phyloP scores from a whole-genome alignment of 2,329 filamentous ascomycete genomes.

The Colletotrichum sidae region DNA sequence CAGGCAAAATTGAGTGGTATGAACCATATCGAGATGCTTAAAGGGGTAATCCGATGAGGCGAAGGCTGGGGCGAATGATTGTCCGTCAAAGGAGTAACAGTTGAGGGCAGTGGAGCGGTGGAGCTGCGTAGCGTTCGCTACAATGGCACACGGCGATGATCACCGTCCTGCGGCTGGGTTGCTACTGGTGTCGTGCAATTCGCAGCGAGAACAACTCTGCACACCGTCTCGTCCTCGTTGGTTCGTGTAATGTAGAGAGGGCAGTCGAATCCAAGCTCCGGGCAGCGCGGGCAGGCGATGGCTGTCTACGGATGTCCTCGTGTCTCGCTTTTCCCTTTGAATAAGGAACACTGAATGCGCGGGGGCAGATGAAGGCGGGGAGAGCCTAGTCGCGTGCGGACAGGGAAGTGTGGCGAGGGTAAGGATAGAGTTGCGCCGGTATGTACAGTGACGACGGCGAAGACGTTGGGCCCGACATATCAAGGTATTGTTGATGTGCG shows the following conservation, averaged over 20 bases:
- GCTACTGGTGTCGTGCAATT: background rate
- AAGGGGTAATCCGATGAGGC: constrained; percentile 15
- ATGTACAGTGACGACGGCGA: constrained; percentile 26
- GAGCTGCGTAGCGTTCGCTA: constrained; percentile 8
- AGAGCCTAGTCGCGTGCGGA: constrained; percentile 22
- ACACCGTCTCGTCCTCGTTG: no score
- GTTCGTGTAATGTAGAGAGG: no score
- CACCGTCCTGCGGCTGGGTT: constrained; percentile 21
- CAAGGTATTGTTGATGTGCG: constrained; percentile 4
- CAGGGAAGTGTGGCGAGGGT: constrained; percentile 22
- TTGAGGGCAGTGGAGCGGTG: constrained; percentile 1
- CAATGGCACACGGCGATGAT: constrained; percentile 9
- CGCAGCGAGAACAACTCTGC: background rate
- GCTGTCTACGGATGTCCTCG: constrained; percentile 26
- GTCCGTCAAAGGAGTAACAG: constrained; percentile 7
- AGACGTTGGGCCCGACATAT: background rate
- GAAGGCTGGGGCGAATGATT: constrained; percentile 11
- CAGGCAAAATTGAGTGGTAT: background rate
- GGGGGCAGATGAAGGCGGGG: constrained; percentile 29
- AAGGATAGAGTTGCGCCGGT: constrained; percentile 19
- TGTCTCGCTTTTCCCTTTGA: constrained; percentile 17
- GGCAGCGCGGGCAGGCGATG: constrained; percentile 31
- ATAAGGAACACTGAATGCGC: constrained; percentile 29
- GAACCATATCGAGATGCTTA: background rate
- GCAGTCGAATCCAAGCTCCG: background rate